Conservation (phyloP, 2,329 filamentous ascomycete genomes). For the Teratosphaeria gauchensis region DNA sequence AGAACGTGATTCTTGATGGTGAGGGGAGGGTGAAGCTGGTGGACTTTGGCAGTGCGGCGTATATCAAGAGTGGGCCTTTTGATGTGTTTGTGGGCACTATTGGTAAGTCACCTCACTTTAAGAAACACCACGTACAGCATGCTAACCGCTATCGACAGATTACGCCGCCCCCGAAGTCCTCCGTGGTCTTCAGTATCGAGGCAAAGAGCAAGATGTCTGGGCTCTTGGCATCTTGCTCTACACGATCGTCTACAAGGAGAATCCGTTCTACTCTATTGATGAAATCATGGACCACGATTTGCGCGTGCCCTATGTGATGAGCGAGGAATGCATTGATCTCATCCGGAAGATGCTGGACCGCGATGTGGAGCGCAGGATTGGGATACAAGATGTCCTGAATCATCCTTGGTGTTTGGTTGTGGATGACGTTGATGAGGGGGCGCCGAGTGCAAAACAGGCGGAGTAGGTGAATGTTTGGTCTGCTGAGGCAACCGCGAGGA, state of each 20-base stretch:
- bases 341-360: slow-evolving; percentile 88
- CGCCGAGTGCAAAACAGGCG: neutral
- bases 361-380: slow-evolving; percentile 70
- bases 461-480: neutral
- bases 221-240: slow-evolving; percentile 93
- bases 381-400: slow-evolving; percentile 78
- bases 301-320: slow-evolving; percentile 77
- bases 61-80: slow-evolving; percentile 96
- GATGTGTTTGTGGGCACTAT: slow-evolving; percentile 98
- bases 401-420: slow-evolving; percentile 59
- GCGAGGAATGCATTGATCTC: slow-evolving; percentile 85
- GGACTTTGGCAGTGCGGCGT: slow-evolving; percentile 94
- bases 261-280: slow-evolving; percentile 97
- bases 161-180: slow-evolving; percentile 98
- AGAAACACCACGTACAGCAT: neutral
- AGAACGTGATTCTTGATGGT: slow-evolving; percentile 92
- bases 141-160: slow-evolving; percentile 46
- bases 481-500: too few relatives aligned
- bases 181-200: slow-evolving; percentile 80
- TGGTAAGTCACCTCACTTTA: slow-evolving; percentile 49
- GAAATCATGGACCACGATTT: slow-evolving; percentile 98
- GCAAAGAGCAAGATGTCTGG: slow-evolving; percentile 98
- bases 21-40: slow-evolving; percentile 95
- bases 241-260: slow-evolving; percentile 99
- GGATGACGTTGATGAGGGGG: neutral